Conservation (phyloP, 441 rosid species). For the Euphorbia celastroides region DNA sequence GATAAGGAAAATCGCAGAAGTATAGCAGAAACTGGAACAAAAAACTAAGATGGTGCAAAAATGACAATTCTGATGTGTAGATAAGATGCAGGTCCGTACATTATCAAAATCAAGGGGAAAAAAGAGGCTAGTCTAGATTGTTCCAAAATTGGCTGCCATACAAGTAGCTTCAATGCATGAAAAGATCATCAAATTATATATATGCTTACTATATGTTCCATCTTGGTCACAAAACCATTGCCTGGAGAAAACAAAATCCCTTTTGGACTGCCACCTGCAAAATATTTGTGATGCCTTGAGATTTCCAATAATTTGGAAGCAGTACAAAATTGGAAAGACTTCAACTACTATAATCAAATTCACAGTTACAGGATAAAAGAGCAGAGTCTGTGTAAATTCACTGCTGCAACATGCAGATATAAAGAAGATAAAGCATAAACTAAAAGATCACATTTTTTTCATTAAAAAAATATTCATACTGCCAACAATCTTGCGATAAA, state of each 20-base stretch:
- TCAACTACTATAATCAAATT: not conserved
- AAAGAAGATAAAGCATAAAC: too few species aligned
- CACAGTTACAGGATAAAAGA: not conserved
- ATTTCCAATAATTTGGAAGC: not conserved
- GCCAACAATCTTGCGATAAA: not conserved
- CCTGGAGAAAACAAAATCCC: constrained; percentile 94
- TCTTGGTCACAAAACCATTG: constrained; percentile 98
- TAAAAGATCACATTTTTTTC: too few species aligned
- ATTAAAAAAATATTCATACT: not conserved
- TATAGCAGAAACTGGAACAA: not conserved
- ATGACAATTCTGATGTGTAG: not conserved
- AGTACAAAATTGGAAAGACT: not conserved
- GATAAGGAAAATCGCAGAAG: not conserved
- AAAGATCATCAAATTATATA: constrained; percentile 9
- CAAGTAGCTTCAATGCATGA: not conserved
- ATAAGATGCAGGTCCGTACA: not conserved
- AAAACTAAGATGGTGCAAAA: not conserved
- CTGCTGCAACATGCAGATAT: not conserved
- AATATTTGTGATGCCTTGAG: constrained; percentile 17
- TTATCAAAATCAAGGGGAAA: too few species aligned
- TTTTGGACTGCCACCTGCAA: constrained; percentile 86
- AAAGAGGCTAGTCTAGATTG: not conserved
- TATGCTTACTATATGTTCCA: constrained; percentile 90
- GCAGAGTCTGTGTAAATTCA: not conserved
- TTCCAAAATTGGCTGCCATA: not conserved